Base-by-base conservation (phyloP, 768 basidiomycete genomes). In the Rhodotorula paludigena region DNA sequence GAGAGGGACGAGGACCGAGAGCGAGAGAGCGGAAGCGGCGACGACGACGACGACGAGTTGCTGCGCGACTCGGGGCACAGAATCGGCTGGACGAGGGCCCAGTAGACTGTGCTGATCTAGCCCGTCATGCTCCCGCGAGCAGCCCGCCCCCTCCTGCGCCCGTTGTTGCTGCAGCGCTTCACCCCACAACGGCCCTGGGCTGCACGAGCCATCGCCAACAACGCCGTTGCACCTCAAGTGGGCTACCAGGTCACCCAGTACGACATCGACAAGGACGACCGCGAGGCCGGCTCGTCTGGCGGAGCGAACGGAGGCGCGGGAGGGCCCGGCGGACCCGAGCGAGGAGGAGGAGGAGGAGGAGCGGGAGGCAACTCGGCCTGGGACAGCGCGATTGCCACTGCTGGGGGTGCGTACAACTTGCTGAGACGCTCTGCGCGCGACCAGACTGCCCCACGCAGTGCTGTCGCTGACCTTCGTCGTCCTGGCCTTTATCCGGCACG, bases 221-320 rank as follows among this genome's bases (percentile, higher is more conserved):
- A 68, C 67, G 52, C 52, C 8, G 67, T 68, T 38, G 62, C 62
- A 2, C 67, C 67, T 20, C 51, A 60, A 10, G 30, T 68, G 39
- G 52, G 33, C 28, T 52, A 28, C 39, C 42, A 62, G 53, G 25
- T 49, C 38, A 38, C 48, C 45, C 52, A 68, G 39, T 48, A 28
- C 32, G 67, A 68, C 57, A 21, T 48, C 44, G 28, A 28, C 2
- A 10, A 23, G 0, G 61, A 68, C 30, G 16, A 28, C 15, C n/a
- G 49, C 12, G 66, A 68, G 0, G 66, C 55, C 18, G 32, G 21
- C n/a, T n/a, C n/a, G n/a, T 16, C 21, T 47, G n/a, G 23, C 38
- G 16, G n/a, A 49, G 36, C 35, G 16, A 11, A 28, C 25, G 30
- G 30, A 14, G 12, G 3, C 1, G 42, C 33, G 36, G 61, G 55